Evolutionary conservation across 148 eudicot genomes (phyloP).

Genomic region (Diospyros kaki): DNA sequence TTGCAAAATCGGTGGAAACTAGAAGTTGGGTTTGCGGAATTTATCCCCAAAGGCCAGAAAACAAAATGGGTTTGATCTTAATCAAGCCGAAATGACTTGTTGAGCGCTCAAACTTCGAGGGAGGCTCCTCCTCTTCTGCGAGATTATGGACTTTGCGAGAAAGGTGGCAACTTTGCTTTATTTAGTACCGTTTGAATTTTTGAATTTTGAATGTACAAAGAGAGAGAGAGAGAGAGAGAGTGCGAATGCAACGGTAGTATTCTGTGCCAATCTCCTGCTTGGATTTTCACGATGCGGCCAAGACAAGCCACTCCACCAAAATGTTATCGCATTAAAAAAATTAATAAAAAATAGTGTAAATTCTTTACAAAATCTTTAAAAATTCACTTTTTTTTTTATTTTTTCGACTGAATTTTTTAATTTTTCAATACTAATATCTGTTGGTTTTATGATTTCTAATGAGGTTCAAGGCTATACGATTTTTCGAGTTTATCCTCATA

Average conservation of each 20-base stretch:
- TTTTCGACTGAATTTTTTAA: too few relatives aligned
- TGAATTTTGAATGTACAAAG: constrained; percentile 23
- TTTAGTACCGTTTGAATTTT: constrained; percentile 16
- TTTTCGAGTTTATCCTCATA: too few relatives aligned
- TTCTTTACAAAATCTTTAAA: too few relatives aligned
- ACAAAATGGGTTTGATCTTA: background rate
- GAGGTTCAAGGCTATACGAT: too few relatives aligned
- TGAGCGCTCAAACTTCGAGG: constrained; percentile 1
- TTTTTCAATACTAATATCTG: too few relatives aligned
- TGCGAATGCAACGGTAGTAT: constrained; percentile 10
- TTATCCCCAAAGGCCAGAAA: background rate
- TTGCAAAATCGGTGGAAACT: background rate
- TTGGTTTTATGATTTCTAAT: too few relatives aligned
- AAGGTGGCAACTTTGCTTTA: constrained; percentile 11
- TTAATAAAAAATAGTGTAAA: too few relatives aligned
- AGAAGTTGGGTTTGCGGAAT: background rate
- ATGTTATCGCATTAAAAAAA: too few relatives aligned
- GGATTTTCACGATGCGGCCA: background rate
- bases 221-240: too few relatives aligned
- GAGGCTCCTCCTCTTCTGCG: background rate
- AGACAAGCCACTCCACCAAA: background rate
- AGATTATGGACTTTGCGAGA: background rate
- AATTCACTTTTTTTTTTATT: too few relatives aligned
- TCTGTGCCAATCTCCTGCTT: constrained; percentile 1
- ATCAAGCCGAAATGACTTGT: background rate